phyloP scores from a whole-genome alignment of 2,329 filamentous ascomycete genomes.

The Colletotrichum incanum region DNA sequence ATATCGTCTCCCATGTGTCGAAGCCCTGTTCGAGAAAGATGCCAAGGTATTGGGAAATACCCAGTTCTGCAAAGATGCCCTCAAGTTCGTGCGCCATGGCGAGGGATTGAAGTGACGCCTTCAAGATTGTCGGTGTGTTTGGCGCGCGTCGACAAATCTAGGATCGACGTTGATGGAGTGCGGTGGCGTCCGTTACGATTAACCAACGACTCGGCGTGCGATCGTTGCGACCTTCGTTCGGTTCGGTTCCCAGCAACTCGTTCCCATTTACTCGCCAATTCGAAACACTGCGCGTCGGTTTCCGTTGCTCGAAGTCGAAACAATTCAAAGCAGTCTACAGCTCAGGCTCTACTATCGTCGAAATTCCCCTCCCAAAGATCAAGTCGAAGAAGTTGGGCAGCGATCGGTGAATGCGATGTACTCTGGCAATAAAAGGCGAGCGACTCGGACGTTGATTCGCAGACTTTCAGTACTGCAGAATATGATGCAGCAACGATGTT shows the following conservation, averaged over 20 bases:
- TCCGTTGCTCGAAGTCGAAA: slow-evolving; percentile 31
- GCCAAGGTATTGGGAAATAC: slow-evolving; percentile 83
- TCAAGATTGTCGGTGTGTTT: neutral
- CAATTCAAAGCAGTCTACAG: slow-evolving; percentile 18
- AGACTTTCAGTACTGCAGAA: neutral
- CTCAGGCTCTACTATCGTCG: slow-evolving; percentile 18
- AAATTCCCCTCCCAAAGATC: neutral
- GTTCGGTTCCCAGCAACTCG: slow-evolving; percentile 7
- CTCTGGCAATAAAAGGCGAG: neutral
- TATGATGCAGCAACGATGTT: neutral
- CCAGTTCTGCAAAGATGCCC: slow-evolving; percentile 80
- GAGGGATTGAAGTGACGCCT: slow-evolving; percentile 19
- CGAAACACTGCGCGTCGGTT: slow-evolving; percentile 11
- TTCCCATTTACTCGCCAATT: slow-evolving; percentile 25
- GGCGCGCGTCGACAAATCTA: slow-evolving; percentile 1
- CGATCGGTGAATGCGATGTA: neutral
- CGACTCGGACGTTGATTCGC: neutral
- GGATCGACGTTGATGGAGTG: neutral
- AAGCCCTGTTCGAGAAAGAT: slow-evolving; percentile 85
- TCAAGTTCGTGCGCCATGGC: slow-evolving; percentile 72
- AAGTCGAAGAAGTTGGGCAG: slow-evolving; percentile 1
- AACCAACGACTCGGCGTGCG: neutral
- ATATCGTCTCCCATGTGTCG: slow-evolving; percentile 86
- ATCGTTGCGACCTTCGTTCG: slow-evolving; percentile 4
- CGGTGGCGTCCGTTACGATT: neutral